Evolutionary conservation across 2,329 filamentous ascomycete genomes (phyloP).

Genomic region (Calonectria leucothoes): DNA sequence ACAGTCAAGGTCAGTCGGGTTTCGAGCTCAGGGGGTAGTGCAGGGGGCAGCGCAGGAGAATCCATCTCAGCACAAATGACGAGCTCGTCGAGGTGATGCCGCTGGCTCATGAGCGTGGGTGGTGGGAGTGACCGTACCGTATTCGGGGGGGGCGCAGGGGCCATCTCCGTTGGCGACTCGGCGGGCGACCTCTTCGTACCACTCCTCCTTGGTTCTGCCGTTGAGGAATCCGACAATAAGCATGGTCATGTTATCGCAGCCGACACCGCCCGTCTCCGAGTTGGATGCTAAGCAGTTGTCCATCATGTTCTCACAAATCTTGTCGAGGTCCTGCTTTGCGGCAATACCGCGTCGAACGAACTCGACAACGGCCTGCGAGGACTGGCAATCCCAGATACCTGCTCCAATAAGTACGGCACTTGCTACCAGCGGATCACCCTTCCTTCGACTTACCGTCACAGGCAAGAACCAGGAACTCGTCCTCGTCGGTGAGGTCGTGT

Average conservation of each 20-base stretch:
- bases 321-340: conserved; percentile 92
- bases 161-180: conserved; percentile 97
- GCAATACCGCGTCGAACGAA: conserved; percentile 97
- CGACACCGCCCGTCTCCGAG: conserved; percentile 96
- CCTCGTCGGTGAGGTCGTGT: conserved; percentile 90
- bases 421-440: background rate
- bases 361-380: conserved; percentile 95
- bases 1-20: conserved; percentile 28
- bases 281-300: conserved; percentile 98
- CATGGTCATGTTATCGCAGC: conserved; percentile 99
- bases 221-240: conserved; percentile 87
- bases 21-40: conserved; percentile 3
- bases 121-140: conserved; percentile 81
- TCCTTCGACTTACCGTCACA: conserved; percentile 79
- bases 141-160: conserved; percentile 98
- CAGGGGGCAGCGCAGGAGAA: background rate
- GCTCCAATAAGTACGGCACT: conserved; percentile 37
- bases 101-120: conserved; percentile 8
- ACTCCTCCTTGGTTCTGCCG: conserved; percentile 95
- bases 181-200: conserved; percentile 96
- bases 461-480: conserved; percentile 94
- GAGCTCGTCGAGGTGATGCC: background rate
- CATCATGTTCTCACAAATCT: conserved; percentile 99
- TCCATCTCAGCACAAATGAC: conserved; percentile 31
- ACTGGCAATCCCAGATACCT: conserved; percentile 99